These are phyloP conservation scores for Lepidium didymum DNA, from an alignment of 345 rosid genomes.

Conservation along the genomic window DNA sequence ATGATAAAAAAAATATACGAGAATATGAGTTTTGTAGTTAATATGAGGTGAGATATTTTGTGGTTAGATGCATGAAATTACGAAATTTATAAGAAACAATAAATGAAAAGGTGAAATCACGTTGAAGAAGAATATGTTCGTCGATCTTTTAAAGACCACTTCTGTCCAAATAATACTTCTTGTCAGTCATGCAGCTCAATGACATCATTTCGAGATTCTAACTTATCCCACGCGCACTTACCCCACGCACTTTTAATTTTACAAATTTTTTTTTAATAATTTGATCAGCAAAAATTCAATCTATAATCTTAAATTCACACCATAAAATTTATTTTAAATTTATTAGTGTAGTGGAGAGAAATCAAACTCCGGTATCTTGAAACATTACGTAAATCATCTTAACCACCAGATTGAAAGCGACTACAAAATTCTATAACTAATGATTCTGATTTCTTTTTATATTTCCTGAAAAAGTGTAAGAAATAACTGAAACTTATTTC, in stretches of 20 bases:
- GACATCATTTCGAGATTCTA: slow-evolving; percentile 17
- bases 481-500: slow-evolving; percentile 5
- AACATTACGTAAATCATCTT: no score
- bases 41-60: neutral
- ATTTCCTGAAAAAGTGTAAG: neutral
- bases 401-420: no score
- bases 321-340: no score
- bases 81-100: neutral
- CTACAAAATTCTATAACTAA: neutral
- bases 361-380: no score
- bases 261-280: no score
- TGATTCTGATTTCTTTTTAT: neutral
- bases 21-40: no score
- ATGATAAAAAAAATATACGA: no score
- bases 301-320: no score
- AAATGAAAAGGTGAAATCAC: slow-evolving; percentile 3
- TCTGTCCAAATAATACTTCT: slow-evolving; percentile 16
- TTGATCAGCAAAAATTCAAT: no score
- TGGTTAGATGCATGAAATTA: neutral
- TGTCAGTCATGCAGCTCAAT: slow-evolving; percentile 17
- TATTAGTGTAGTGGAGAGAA: no score
- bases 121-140: slow-evolving; percentile 20
- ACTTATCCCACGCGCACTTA: neutral
- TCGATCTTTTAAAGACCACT: slow-evolving; percentile 19
- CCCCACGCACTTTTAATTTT: neutral